These are phyloP conservation scores for Fusarium paranaense DNA, from an alignment of 2,329 filamentous ascomycete genomes.

Conservation along the genomic window DNA sequence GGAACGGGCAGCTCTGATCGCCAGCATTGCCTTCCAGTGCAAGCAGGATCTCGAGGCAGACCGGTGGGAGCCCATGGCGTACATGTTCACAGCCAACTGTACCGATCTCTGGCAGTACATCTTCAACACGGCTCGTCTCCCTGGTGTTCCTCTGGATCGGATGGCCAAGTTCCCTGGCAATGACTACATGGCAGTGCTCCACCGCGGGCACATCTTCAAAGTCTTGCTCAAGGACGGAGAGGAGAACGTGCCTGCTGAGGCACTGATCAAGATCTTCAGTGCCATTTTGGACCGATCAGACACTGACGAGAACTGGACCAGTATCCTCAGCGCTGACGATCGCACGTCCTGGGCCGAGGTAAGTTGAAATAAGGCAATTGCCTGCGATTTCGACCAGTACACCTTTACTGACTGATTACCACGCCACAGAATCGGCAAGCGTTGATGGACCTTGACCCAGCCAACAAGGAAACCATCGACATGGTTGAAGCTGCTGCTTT, in stretches of 20 bases:
- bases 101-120: conserved; percentile 21
- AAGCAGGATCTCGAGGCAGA: conserved; percentile 26
- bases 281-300: conserved; percentile 3
- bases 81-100: conserved; percentile 18
- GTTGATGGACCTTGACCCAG: conserved; percentile 6
- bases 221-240: conserved; percentile 7
- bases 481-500: conserved; percentile 26
- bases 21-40: conserved; percentile 22
- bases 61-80: conserved; percentile 19
- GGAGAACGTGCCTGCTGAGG: conserved; percentile 5
- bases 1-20: conserved; percentile 25
- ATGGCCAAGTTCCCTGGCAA: conserved; percentile 23
- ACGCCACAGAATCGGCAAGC: conserved; percentile 13
- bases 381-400: too few relatives aligned
- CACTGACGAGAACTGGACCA: conserved; percentile 12
- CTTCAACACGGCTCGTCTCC: conserved; percentile 19
- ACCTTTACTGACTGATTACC: not conserved
- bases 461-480: conserved; percentile 16
- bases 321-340: conserved; percentile 27
- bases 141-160: conserved; percentile 15
- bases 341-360: conserved; percentile 25
- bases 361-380: not conserved
- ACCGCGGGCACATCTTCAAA: conserved; percentile 27
- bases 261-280: conserved; percentile 8
- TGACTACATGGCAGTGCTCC: conserved; percentile 24